phyloP scores from a whole-genome alignment of 83 land plant species.

The Thuja plicata region DNA sequence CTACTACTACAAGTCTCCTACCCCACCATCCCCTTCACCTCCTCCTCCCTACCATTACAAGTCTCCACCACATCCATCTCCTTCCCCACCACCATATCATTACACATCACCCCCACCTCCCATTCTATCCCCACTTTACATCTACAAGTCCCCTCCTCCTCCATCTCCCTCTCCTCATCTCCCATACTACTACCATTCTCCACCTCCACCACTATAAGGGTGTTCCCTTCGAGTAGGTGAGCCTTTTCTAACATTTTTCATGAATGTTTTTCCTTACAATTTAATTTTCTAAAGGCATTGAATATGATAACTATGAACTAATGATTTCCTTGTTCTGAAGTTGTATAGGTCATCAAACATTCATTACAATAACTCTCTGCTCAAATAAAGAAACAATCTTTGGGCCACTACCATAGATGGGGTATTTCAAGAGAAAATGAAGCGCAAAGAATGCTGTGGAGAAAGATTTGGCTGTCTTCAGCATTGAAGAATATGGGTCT shows the following conservation, averaged over 20 bases:
- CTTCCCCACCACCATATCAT: conserved; percentile 23
- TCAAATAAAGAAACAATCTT: not conserved
- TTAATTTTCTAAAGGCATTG: not conserved
- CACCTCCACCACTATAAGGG: no score
- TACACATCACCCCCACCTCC: conserved; percentile 19
- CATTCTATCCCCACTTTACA: not conserved
- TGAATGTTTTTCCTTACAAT: not conserved
- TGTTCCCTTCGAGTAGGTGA: no score
- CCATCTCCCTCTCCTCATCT: not conserved
- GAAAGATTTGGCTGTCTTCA: not conserved
- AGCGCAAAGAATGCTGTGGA: not conserved
- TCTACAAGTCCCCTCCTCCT: not conserved
- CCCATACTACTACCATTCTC: no score
- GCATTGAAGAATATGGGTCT: no score
- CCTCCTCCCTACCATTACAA: no score
- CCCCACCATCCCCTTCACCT: no score
- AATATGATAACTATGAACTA: not conserved
- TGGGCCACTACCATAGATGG: not conserved
- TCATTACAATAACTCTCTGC: not conserved
- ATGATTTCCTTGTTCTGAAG: not conserved
- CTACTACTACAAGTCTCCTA: no score
- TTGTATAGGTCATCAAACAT: not conserved
- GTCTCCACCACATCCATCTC: no score
- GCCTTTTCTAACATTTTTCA: not conserved
- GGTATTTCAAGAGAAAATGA: no score